Evolutionary conservation across 2,329 filamentous ascomycete species (phyloP).

Genomic region (Daldinia sp.): DNA sequence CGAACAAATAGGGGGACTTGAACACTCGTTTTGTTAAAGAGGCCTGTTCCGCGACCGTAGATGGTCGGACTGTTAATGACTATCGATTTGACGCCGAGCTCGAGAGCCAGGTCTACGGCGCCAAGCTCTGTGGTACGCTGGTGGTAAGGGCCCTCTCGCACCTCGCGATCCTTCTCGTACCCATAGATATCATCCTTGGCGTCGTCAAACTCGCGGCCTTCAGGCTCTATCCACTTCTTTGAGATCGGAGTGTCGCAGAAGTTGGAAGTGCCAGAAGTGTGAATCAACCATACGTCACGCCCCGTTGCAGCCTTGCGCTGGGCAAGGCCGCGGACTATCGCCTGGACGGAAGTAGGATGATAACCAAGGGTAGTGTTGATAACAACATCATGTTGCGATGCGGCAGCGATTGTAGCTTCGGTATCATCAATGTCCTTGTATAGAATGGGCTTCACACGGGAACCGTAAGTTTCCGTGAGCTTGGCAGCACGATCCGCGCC

Average conservation of each 20-base stretch:
- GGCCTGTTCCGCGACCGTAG: constrained; percentile 59
- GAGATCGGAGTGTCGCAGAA: constrained; percentile 58
- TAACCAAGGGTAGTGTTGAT: constrained; percentile 58
- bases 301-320: constrained; percentile 52
- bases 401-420: constrained; percentile 36
- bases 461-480: constrained; percentile 39
- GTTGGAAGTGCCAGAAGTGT: constrained; percentile 60
- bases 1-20: constrained; percentile 52
- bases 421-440: constrained; percentile 46
- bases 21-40: constrained; percentile 56
- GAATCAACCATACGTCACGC: constrained; percentile 55
- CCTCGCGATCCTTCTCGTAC: constrained; percentile 56
- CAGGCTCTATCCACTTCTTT: constrained; percentile 35
- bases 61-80: constrained; percentile 62
- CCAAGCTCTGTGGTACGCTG: constrained; percentile 61
- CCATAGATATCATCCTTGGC: constrained; percentile 58
- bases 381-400: constrained; percentile 52
- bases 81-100: constrained; percentile 57
- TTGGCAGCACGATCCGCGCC: constrained; percentile 42
- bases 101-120: constrained; percentile 56
- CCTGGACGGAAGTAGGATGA: constrained; percentile 54
- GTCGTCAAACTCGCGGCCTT: constrained; percentile 55
- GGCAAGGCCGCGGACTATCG: constrained; percentile 58
- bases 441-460: constrained; percentile 41
- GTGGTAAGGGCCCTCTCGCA: constrained; percentile 51